Evolutionary conservation across 2,329 filamentous ascomycete genomes (phyloP), one percentile per base, ranked within the genome.

Genomic region (Diaporthe sp.): DNA sequence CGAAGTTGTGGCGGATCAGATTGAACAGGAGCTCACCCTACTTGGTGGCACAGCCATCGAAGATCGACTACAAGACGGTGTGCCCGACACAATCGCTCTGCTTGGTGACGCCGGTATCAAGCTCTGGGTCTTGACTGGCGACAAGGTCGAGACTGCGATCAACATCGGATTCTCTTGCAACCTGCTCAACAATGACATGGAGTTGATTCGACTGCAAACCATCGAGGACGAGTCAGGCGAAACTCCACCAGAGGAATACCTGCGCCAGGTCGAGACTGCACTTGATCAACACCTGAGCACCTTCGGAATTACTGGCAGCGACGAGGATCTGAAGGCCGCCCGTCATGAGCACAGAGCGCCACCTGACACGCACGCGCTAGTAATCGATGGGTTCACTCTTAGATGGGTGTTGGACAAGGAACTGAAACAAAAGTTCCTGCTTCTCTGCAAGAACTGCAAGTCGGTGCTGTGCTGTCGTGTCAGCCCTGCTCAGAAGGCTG

Each of bases 101-200:
- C 91, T 99, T 70, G 96, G 93, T 39, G 92, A 95, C 80, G 97
- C 97, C 71, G 97, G 97, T 82, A 98, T 99, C 84, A 99, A 99
- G 84, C 90, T 99, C 10, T 99, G 97, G 97, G 97, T 99, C 71
- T 86, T 99, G 77, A 99, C 97, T 22, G 97, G 97, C 77, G 97
- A 99, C 88, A 99, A 98, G 84, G 96, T 98, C 42, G 97, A 99
- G 85, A 99, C 97, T 32, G 97, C 97, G 73, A 99, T 99, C 91
- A 99, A 99, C 85, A 99, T 99, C 81, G 97, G 97, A 3, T 99
- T 98, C 84, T 99, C 97, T 15, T 99, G 97, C 87, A 99, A 99
- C 79, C 88, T 99, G 42, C 90, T 99, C 72, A 95, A 96, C 84
- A 99, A 98, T 83, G 94, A 98, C 78, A 98, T 99, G 97, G 97